Conservation (phyloP, 257 asterid genomes). For the Solanum chmielewskii region DNA sequence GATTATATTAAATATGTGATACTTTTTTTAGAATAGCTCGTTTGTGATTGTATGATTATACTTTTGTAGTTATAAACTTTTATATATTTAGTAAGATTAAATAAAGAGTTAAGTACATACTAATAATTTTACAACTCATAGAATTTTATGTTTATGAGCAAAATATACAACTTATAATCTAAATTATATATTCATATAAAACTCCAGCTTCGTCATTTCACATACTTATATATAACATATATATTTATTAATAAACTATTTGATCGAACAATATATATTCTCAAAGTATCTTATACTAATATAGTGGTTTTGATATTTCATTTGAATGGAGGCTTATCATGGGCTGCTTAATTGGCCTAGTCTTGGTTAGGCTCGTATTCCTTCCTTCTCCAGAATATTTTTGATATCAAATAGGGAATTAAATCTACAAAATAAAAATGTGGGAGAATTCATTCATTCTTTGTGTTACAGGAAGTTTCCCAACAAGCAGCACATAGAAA, state of each 20-base stretch:
- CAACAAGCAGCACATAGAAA: background rate
- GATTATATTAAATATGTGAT: too few species aligned
- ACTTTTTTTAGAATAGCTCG: too few species aligned
- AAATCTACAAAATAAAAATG: background rate
- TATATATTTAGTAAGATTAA: too few species aligned
- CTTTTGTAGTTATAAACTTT: too few species aligned
- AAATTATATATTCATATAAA: too few species aligned
- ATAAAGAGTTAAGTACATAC: background rate
- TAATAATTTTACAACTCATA: too few species aligned
- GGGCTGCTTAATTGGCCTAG: conserved; percentile 1
- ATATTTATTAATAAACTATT: background rate
- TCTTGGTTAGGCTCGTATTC: background rate
- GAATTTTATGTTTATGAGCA: too few species aligned
- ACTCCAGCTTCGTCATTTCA: background rate
- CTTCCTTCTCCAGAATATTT: background rate
- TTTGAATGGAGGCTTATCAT: background rate
- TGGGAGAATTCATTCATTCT: background rate
- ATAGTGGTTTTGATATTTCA: background rate
- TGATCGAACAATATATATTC: background rate
- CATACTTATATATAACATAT: background rate
- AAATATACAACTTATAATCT: background rate
- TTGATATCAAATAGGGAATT: background rate
- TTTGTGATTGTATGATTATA: background rate
- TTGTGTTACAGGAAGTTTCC: background rate
- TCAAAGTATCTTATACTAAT: background rate